Evolutionary conservation across 768 basidiomycete species (phyloP).

Genomic region (Tricholoma bakamatsutake): DNA sequence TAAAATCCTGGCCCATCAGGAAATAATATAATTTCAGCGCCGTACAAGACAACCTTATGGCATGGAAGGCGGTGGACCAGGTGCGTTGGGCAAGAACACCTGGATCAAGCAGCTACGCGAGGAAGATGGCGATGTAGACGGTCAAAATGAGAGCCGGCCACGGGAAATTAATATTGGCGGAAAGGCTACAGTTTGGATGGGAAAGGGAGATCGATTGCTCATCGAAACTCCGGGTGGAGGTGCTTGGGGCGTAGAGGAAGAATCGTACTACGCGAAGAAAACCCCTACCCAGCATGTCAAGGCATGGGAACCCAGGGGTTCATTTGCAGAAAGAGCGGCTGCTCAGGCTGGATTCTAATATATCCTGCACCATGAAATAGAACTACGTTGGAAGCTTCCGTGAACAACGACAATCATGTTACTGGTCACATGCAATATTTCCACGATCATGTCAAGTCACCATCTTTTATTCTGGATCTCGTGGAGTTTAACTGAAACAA

Average conservation of each 20-base stretch:
- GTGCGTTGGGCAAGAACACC: slow-evolving; percentile 72
- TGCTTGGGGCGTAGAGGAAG: slow-evolving; percentile 62
- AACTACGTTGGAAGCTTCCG: no score
- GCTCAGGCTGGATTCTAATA: slow-evolving; percentile 55
- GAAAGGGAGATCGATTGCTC: slow-evolving; percentile 74
- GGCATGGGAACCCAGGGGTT: slow-evolving; percentile 69
- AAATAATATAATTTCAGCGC: slow-evolving; percentile 38
- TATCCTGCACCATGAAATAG: no score
- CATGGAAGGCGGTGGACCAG: slow-evolving; percentile 71
- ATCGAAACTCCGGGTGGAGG: slow-evolving; percentile 92
- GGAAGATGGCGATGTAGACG: slow-evolving; percentile 62
- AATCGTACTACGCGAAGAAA: slow-evolving; percentile 19
- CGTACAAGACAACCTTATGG: slow-evolving; percentile 86
- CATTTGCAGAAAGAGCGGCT: slow-evolving; percentile 57
- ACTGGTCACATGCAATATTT: not conserved
- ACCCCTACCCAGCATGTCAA: slow-evolving; percentile 26
- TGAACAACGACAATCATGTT: no score
- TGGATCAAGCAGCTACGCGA: slow-evolving; percentile 71
- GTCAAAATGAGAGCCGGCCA: slow-evolving; percentile 26
- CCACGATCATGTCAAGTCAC: not conserved
- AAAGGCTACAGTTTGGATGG: slow-evolving; percentile 84
- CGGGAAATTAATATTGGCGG: slow-evolving; percentile 84
- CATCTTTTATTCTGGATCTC: not conserved
- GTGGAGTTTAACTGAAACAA: not conserved
- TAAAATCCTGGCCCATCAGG: not conserved